Base-by-base conservation (phyloP, 2,329 filamentous ascomycete species). In the Colletotrichum caudatum region DNA sequence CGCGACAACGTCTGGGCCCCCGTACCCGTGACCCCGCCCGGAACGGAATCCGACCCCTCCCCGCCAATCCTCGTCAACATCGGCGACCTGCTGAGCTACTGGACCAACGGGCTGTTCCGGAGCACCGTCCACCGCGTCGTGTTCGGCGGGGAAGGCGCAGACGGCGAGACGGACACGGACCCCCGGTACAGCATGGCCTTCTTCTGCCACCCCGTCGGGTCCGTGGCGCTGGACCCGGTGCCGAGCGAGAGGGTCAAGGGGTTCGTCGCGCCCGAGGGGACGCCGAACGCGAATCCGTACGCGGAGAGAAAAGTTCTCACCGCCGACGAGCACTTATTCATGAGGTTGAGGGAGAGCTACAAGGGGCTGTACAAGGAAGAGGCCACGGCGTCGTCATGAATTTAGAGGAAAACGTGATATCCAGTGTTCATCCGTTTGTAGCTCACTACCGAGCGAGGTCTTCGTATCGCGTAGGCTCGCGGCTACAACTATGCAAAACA, bases 71-170 rank as follows among this genome's bases (percentile, higher is more conserved):
- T 98, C 86, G 80, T 98, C 90, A 83, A 96, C 85, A 88, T 94
- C 82, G 82, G 92, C 81, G 84, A 91, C 79, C 77, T 92, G 78
- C 82, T 92, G 72, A 92, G 90, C 44, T 96, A 97, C 80, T 98
- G 95, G 95, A 98, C 96, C 1, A 92, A 93, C 74, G 94, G 95
- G 0, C 82, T 98, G 58, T 86, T 98, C 74, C 92, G 94, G 76
- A 94, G 92, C 76, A 98, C 95, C 0, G 90, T 98, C 7, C 96
- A 98, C 79, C 86, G 95, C 14, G 96, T 98, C 39, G 90, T 95
- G 0, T 96, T 97, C 74, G 77, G 74, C 18, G 70, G 70, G 6
- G 67, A 59, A 18, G 63, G 39, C 51, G 54, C 58, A 20, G 73
- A 79, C 2, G 86, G 84, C n/a, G 88, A 88, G 78, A 82, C 80